phyloP scores from a whole-genome alignment of 2,329 filamentous ascomycete species.

The Alternaria atra region DNA sequence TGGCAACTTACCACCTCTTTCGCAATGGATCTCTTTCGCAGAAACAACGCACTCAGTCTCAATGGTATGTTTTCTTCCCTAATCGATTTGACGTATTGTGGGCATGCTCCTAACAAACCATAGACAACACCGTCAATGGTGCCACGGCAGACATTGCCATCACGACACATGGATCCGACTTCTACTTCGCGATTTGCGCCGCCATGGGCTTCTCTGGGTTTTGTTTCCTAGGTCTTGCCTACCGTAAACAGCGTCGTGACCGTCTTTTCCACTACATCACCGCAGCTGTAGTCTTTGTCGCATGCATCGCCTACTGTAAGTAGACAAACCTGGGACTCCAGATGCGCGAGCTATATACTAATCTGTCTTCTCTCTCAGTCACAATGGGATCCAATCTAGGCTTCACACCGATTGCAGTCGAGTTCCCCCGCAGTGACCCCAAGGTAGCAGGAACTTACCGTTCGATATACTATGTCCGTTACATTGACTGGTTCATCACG shows the following conservation, averaged over 20 bases:
- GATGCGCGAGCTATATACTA: neutral
- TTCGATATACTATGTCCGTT: conserved; percentile 72
- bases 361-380: conserved; percentile 36
- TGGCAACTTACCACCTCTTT: neutral
- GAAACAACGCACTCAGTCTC: conserved; percentile 34
- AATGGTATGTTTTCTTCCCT: conserved; percentile 26
- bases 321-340: neutral
- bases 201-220: conserved; percentile 67
- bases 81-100: no score
- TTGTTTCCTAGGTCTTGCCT: conserved; percentile 61
- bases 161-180: conserved; percentile 67
- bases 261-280: conserved; percentile 73
- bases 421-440: conserved; percentile 61
- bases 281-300: conserved; percentile 65
- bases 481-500: conserved; percentile 72
- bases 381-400: conserved; percentile 73
- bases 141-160: conserved; percentile 63
- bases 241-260: conserved; percentile 63
- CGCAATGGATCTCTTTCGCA: conserved; percentile 17
- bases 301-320: conserved; percentile 67
- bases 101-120: neutral
- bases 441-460: conserved; percentile 63
- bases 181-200: conserved; percentile 69
- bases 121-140: conserved; percentile 58
- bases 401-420: conserved; percentile 68